phyloP scores from a whole-genome alignment of 352 stramenopile genomes.

The Phytopythium helicoides region DNA sequence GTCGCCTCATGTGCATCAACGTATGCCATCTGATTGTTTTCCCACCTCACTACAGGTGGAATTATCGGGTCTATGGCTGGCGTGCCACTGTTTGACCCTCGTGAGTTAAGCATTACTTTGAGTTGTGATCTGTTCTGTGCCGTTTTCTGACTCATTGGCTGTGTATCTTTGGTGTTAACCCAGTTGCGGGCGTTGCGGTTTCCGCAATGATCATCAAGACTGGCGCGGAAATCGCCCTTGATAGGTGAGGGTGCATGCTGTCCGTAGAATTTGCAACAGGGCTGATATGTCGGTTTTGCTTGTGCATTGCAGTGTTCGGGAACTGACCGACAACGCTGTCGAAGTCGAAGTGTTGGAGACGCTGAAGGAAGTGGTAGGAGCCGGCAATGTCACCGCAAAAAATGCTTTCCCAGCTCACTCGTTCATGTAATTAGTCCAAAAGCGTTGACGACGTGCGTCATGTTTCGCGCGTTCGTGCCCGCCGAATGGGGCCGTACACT shows the following conservation, averaged over 20 bases:
- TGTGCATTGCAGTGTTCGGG: constrained; percentile 46
- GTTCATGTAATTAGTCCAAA: constrained; percentile 56
- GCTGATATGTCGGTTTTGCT: neutral
- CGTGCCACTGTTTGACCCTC: constrained; percentile 65
- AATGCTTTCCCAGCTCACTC: neutral
- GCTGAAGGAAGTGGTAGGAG: constrained; percentile 63
- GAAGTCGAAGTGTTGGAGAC: constrained; percentile 77
- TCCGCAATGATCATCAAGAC: constrained; percentile 89
- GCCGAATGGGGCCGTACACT: constrained; percentile 86
- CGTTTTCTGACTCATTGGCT: too few species aligned
- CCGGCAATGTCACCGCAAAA: neutral
- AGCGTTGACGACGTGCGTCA: constrained; percentile 79
- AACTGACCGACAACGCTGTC: constrained; percentile 84
- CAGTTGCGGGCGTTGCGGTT: constrained; percentile 80
- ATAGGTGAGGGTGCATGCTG: constrained; percentile 38
- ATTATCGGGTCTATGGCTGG: constrained; percentile 74
- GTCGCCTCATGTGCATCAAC: neutral
- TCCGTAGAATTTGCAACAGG: neutral
- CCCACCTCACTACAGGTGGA: constrained; percentile 24
- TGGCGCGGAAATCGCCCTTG: constrained; percentile 75
- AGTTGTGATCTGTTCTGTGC: too few species aligned
- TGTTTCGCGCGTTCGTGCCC: constrained; percentile 78
- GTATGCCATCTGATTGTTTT: neutral
- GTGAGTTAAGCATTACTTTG: neutral
- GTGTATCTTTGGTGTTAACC: too few species aligned